phyloP scores from a whole-genome alignment of 306 rosid genomes.

The Castanea mollissima region DNA sequence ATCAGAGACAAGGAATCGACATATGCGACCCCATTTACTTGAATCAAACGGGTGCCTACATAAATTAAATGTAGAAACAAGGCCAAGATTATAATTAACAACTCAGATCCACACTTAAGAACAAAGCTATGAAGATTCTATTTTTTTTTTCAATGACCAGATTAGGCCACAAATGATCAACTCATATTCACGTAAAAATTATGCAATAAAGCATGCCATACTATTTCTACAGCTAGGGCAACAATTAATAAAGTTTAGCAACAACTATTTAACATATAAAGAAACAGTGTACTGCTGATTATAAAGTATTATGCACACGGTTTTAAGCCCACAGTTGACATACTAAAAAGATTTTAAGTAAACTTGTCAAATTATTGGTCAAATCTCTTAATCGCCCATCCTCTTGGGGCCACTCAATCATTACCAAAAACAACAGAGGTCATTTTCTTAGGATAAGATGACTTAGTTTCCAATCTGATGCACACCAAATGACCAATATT shows the following conservation, averaged over 20 bases:
- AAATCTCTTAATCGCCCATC: no score
- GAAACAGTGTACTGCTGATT: neutral
- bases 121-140: neutral
- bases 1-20: constrained; percentile 53
- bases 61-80: constrained; percentile 7
- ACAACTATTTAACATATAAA: neutral
- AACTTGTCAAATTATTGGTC: neutral
- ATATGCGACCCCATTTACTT: constrained; percentile 79
- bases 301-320: neutral
- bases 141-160: neutral
- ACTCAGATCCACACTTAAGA: neutral
- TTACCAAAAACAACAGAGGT: no score
- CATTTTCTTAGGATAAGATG: neutral
- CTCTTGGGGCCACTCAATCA: no score
- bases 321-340: neutral
- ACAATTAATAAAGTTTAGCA: neutral
- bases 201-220: neutral
- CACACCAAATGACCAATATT: neutral
- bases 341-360: neutral
- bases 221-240: neutral
- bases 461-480: neutral
- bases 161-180: neutral
- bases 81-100: constrained; percentile 2
- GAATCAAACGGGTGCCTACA: constrained; percentile 97
- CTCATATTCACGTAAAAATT: no score